These are phyloP conservation scores for Aureobasidium sp. DNA, from an alignment of 2,329 filamentous ascomycete genomes.

Conservation along the genomic window DNA sequence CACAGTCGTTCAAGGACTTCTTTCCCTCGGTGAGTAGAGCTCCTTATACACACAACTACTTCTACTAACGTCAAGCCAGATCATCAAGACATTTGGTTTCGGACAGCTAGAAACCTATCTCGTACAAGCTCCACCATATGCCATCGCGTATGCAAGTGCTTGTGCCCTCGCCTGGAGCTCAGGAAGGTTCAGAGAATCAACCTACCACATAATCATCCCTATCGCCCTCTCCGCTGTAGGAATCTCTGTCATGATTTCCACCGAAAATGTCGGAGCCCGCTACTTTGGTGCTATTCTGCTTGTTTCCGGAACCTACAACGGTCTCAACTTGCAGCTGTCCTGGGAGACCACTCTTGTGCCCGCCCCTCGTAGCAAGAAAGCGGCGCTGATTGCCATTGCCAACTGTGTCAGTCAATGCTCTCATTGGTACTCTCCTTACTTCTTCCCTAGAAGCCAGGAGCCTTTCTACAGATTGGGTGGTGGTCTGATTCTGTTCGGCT, in stretches of 20 bases:
- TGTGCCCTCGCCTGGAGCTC: constrained; percentile 22
- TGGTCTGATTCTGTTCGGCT: constrained; percentile 20
- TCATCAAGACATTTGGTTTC: background rate
- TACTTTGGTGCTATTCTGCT: constrained; percentile 26
- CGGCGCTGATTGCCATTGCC: constrained; percentile 35
- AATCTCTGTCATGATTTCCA: constrained; percentile 22
- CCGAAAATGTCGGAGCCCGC: constrained; percentile 23
- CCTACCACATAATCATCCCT: constrained; percentile 22
- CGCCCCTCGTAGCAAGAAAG: constrained; percentile 32
- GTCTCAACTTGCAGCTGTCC: constrained; percentile 33
- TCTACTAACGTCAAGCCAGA: constrained; percentile 6
- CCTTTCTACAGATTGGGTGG: background rate
- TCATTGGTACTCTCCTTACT: constrained; percentile 37
- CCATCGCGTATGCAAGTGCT: constrained; percentile 22
- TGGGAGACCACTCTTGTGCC: constrained; percentile 38
- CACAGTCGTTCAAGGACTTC: constrained; percentile 27
- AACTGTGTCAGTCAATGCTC: constrained; percentile 33
- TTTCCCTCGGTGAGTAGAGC: constrained; percentile 22
- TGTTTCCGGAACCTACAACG: constrained; percentile 30
- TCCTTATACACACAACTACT: background rate
- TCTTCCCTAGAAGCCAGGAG: constrained; percentile 19
- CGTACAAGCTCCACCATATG: constrained; percentile 34
- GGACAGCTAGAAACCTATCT: constrained; percentile 26
- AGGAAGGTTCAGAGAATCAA: constrained; percentile 24
- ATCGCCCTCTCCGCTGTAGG: constrained; percentile 20